Percentiles rank a stretch among this genome's conserved stretches.
Evolutionary conservation across 805 yeast species (phyloP).

Genomic region (Yarrowia alimentaria): DNA sequence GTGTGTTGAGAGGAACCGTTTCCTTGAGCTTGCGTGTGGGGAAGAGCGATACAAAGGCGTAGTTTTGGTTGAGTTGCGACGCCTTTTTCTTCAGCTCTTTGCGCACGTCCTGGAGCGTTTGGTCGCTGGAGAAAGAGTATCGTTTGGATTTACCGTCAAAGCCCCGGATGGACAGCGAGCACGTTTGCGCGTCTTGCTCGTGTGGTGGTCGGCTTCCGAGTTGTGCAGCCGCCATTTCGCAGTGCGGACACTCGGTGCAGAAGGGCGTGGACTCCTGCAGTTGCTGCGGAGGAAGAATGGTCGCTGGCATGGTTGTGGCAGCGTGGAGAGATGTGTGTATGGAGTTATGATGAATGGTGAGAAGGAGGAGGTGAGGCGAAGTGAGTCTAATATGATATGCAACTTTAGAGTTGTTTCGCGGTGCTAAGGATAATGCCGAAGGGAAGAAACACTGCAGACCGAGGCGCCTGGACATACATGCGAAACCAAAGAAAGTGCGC

Average conservation of each 20-base stretch:
- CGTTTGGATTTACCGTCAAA: constrained; percentile 16
- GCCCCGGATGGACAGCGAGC: constrained; percentile 22
- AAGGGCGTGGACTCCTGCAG: too few species aligned
- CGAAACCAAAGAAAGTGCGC: too few species aligned
- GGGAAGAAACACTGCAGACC: background rate
- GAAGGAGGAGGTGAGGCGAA: too few species aligned
- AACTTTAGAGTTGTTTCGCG: constrained; percentile 5
- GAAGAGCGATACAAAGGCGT: constrained; percentile 25
- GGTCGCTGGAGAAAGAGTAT: constrained; percentile 15
- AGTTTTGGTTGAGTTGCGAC: constrained; percentile 24
- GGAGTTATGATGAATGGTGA: background rate
- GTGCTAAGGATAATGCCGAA: constrained; percentile 3
- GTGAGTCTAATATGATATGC: too few species aligned
- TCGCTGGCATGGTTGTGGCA: background rate
- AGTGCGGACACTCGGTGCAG: constrained; percentile 26
- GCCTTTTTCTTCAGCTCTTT: constrained; percentile 20
- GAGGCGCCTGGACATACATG: too few species aligned
- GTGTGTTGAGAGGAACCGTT: constrained; percentile 7
- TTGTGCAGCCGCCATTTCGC: background rate
- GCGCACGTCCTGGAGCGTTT: constrained; percentile 22
- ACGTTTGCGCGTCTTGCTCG: constrained; percentile 4
- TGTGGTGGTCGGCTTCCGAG: background rate
- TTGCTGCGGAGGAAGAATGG: too few species aligned
- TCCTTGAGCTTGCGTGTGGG: constrained; percentile 23
- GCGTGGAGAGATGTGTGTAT: too few species aligned